These are phyloP conservation scores for Suillus bovinus DNA, from an alignment of 768 basidiomycete genomes.

Conservation along the genomic window DNA sequence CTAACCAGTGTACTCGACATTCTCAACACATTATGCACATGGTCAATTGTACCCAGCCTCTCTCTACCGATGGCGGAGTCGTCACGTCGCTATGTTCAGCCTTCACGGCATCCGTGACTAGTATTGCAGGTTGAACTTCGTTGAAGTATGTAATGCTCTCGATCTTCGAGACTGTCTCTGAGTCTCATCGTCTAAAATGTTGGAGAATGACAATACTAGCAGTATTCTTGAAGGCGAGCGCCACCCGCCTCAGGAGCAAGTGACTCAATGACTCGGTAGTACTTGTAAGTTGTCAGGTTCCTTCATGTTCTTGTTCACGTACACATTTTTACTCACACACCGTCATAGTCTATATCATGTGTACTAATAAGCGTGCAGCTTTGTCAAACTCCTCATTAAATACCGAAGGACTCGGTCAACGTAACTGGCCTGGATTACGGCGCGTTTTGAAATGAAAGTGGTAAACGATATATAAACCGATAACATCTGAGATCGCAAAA, in stretches of 20 bases:
- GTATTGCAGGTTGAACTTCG: too few species aligned
- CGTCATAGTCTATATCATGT: background rate
- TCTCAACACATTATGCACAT: too few species aligned
- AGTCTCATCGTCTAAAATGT: background rate
- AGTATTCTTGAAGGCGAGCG: background rate
- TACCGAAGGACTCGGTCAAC: background rate
- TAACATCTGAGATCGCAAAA: conserved; percentile 10
- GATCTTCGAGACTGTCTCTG: background rate
- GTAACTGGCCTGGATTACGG: background rate
- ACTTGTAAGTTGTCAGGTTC: background rate
- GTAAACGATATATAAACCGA: background rate
- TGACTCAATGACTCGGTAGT: background rate
- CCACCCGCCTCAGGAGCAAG: too few species aligned
- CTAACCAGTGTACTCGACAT: too few species aligned
- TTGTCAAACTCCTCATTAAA: background rate
- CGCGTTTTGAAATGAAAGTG: background rate
- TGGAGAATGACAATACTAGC: background rate
- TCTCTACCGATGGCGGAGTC: too few species aligned
- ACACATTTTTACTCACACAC: background rate
- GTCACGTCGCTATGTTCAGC: too few species aligned
- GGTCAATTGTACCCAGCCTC: too few species aligned
- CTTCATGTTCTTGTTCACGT: background rate
- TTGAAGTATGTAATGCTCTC: too few species aligned
- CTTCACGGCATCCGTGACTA: too few species aligned
- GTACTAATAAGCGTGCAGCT: background rate